Base-by-base conservation (phyloP, 805 yeast species). In the Nakazawaea ambrosiae region DNA sequence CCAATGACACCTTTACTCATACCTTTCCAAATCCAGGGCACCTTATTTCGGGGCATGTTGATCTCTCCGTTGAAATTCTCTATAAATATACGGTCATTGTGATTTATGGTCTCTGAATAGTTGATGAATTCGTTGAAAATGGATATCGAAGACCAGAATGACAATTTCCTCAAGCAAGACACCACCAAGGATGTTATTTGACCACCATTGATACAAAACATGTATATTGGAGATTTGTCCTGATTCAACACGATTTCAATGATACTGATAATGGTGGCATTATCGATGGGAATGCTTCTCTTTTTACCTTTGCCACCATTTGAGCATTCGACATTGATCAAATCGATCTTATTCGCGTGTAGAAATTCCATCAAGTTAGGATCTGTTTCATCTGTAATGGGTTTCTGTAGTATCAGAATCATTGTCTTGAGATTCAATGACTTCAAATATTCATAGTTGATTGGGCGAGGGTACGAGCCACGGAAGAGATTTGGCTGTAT, bases 121-220 rank as follows among this genome's bases (percentile, higher is more conserved):
- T 78, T 75, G 29, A 82, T 70, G 50, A 83, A 89, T 59, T 90
- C 98, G 45, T 81, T 85, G 49, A 84, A 76, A 11, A 90, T 88
- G 1, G 96, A 80, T 3, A 87, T 85, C 5, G 84, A 73, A 8
- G 92, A 80, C 98, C 98, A 92, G 48, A 81, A 76, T 19, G 86
- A 82, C 15, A 84, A 60, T 47, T 84, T 84, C 25, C 98, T 61
- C 27, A 88, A 60, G 54, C 97, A 88, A 4, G 96, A 97, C 18
- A 90, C 72, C 1, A 86, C 76, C 32, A 92, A 63, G 18, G 90
- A 75, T 0, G 95, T 85, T 2, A 85, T 81, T 45, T 86, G 88
- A 8, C 95, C 88, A 0, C 97, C 97, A 52, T 87, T 89, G 19
- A 79, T 61, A 56, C 97, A 90, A 57, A 90, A 96, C 4, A 90